phyloP scores from a whole-genome alignment of 108 stramenopile genomes.

The Fragilaria crotonensis region DNA sequence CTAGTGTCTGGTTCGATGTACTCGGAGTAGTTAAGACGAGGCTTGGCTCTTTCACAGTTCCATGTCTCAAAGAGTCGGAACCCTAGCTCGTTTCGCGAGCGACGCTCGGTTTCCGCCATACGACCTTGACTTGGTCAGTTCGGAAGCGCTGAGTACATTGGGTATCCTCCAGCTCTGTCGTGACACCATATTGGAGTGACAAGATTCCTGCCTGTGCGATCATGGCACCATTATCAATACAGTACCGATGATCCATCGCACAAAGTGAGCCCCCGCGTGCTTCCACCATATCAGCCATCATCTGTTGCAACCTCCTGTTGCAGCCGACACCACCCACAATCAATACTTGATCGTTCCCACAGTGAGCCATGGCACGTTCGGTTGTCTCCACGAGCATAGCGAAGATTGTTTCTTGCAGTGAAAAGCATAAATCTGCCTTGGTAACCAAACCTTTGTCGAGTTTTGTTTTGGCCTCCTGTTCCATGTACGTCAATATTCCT shows the following conservation, averaged over 20 bases:
- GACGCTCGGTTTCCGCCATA: slow-evolving; percentile 82
- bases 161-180: slow-evolving; percentile 75
- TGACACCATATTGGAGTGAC: slow-evolving; percentile 84
- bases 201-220: slow-evolving; percentile 99
- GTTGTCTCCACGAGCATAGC: slow-evolving; percentile 99
- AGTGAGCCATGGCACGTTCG: slow-evolving; percentile 99
- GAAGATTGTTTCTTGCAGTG: slow-evolving; percentile 97
- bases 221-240: slow-evolving; percentile 99
- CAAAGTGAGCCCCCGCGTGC: slow-evolving; percentile 81
- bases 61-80: too few relatives aligned
- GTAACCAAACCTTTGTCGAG: slow-evolving; percentile 47
- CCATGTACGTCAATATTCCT: slow-evolving; percentile 51
- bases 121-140: slow-evolving; percentile 87
- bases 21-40: too few relatives aligned
- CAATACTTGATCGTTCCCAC: slow-evolving; percentile 82
- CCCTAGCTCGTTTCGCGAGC: too few relatives aligned
- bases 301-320: slow-evolving; percentile 94
- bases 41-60: too few relatives aligned
- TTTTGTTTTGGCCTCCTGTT: slow-evolving; percentile 43
- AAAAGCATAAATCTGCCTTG: slow-evolving; percentile 90
- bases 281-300: slow-evolving; percentile 93
- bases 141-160: slow-evolving; percentile 91
- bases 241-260: slow-evolving; percentile 98
- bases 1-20: too few relatives aligned
- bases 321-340: slow-evolving; percentile 99